Evolutionary conservation across 2,329 filamentous ascomycete genomes (phyloP), one percentile per base, ranked within the genome.

Genomic region (Scopulariopsis brevicaulis): DNA sequence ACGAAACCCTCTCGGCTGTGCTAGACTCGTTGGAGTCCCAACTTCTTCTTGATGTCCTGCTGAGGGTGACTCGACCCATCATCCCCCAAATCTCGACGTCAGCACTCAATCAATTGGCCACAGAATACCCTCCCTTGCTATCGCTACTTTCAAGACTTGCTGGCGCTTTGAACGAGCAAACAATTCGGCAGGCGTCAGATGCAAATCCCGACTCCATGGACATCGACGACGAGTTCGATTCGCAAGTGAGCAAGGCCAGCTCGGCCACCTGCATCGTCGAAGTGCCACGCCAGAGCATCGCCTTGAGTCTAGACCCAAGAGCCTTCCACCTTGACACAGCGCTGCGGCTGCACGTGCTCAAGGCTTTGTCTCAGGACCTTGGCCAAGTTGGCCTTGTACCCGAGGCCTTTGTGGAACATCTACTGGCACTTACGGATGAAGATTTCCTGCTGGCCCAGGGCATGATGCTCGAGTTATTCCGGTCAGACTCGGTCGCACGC

Each of bases 181-280:
- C 65, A 10, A 57, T 61, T 6, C 68, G 68, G 28, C 71, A 72
- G 54, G 66, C 66, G 0, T 69, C 68, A 1, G 62, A 63, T 10
- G 65, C 74, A 4, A 70, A 75, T 11, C 62, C 72, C 2, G 82
- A 86, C 62, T 66, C 76, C 6, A 86, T 89, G 83, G 85, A 89
- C 58, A 65, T 90, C 5, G 87, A 90, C 64, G 77, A 81, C 14
- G 80, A 81, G 1, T 84, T 86, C 58, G 80, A 82, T 48, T 83
- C 83, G 0, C 82, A 86, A 62, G 73, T 73, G 56, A 84, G 78
- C 61, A 75, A 74, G 25, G 71, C 67, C 28, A 75, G 73, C 54
- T 66, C 69, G 18, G 60, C 66, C 1, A 67, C 73, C 34, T 72
- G 70, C 35, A 59, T 62, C 1, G 64, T 69, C 22, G 66, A 77